A percentile compares a stretch with the other conserved stretches of the same genome.
Evolutionary conservation across 257 asterid species (phyloP).

Genomic region (Jasminum sambac): DNA sequence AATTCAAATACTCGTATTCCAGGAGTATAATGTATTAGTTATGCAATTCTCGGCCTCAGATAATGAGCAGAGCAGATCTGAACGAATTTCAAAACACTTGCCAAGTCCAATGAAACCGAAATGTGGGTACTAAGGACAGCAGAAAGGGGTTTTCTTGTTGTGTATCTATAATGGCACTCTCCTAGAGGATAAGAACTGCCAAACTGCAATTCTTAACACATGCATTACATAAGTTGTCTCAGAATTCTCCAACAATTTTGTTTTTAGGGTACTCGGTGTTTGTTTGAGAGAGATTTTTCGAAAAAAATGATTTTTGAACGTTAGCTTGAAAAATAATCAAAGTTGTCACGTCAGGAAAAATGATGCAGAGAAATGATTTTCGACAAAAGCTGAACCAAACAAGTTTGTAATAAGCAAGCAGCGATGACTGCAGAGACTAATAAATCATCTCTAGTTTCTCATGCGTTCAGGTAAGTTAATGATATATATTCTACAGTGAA

Average conservation of each 20-base stretch:
- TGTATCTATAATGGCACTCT: not conserved
- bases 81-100: not conserved
- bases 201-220: not conserved
- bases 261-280: too few relatives aligned
- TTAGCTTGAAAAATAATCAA: too few relatives aligned
- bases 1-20: not conserved
- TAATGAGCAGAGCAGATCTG: not conserved
- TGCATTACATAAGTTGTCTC: not conserved
- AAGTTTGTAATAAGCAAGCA: too few relatives aligned
- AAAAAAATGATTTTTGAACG: too few relatives aligned
- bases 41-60: not conserved
- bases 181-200: not conserved
- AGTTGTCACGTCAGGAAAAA: too few relatives aligned
- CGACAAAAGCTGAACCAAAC: too few relatives aligned
- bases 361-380: too few relatives aligned
- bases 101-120: not conserved
- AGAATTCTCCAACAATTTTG: not conserved
- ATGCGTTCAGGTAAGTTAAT: not conserved
- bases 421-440: too few relatives aligned
- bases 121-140: not conserved
- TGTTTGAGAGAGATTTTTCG: too few relatives aligned
- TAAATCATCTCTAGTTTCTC: not conserved
- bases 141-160: not conserved
- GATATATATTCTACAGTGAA: not conserved
- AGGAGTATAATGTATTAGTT: not conserved